Evolutionary conservation across 257 asterid species (phyloP), one percentile per base, ranked within the genome.

Genomic region (Lavandula angustifolia): DNA sequence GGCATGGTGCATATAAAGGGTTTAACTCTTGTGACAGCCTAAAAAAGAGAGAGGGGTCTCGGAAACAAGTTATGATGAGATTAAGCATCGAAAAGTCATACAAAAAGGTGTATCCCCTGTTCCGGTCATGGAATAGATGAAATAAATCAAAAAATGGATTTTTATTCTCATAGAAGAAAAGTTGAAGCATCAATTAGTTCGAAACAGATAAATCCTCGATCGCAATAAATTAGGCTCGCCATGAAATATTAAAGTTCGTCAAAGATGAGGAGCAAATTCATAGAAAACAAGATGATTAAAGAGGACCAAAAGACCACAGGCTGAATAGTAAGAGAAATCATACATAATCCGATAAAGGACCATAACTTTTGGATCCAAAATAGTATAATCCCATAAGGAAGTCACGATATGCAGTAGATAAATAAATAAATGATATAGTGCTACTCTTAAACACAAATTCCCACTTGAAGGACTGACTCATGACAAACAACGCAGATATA

Each of bases 1-100:
- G 99, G 97, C 99, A 89, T 92, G 48, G 99, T 87, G 87, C 97
- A 92, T 17, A 89, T 89, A 66, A 62, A 89, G 38, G 97, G 99
- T 73, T 92, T 89, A 64, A 92, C 97, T 71, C 99, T 78, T 3
- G 99, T 92, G 42, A 84, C 83, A 55, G 86, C 91, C 97, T 92
- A 72, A 69, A 82, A 74, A 33, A 65, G 35, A 73, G 48, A 65
- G 32, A 73, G 48, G 29, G 14, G 54, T 48, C 47, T 27, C 2
- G 6, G 18, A 40, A 3, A 57, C 13, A 7, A 38, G 48, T 41
- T 58, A 59, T 56, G 6, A 43, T 5, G 11, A 5, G 6, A 43
- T 5, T 8, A 5, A 38, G 49, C 35, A 34, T 68, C 50, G 42
- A 41, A 4, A 58, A 40, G n/a, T 56, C 42, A 0, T 22, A 14